Evolutionary conservation across 192 early-diverging fungal genomes (phyloP).

Genomic region (Glomus cerebriforme): DNA sequence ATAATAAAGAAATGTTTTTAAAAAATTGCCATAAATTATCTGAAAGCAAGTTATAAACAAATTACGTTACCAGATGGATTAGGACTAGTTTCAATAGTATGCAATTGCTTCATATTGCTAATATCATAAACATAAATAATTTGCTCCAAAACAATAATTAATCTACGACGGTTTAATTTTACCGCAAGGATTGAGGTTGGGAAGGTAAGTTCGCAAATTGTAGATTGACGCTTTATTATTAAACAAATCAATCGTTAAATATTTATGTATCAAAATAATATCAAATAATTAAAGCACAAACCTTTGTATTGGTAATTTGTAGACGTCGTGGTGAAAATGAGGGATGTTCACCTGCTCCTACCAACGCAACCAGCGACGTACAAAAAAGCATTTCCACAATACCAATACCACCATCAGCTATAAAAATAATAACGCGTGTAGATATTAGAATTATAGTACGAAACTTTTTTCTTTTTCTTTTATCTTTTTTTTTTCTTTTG

Average conservation of each 20-base stretch:
- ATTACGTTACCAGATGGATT: constrained; percentile 74
- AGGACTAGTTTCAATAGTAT: constrained; percentile 93
- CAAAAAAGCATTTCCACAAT: constrained; percentile 98
- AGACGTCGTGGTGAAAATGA: constrained; percentile 83
- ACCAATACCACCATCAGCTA: constrained; percentile 85
- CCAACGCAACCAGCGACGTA: constrained; percentile 94
- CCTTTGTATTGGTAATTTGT: constrained; percentile 97
- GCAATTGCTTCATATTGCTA: constrained; percentile 96
- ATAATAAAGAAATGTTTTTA: neutral
- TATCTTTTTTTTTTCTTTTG: neutral
- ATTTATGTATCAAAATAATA: neutral
- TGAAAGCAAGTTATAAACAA: neutral
- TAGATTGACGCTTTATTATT: constrained; percentile 76
- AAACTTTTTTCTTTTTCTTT: no score
- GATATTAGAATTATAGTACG: neutral
- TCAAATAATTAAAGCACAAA: constrained; percentile 36
- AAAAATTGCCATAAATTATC: neutral
- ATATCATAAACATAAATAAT: constrained; percentile 98
- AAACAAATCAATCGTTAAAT: constrained; percentile 1
- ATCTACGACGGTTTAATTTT: constrained; percentile 91
- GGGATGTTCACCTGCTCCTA: constrained; percentile 91
- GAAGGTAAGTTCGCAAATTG: constrained; percentile 97
- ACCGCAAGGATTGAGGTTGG: constrained; percentile 90
- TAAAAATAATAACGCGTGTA: constrained; percentile 8
- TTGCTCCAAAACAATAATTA: constrained; percentile 94